Base-by-base conservation (phyloP, 73 alveolate genomes). In the Tetrahymena thermophila region DNA sequence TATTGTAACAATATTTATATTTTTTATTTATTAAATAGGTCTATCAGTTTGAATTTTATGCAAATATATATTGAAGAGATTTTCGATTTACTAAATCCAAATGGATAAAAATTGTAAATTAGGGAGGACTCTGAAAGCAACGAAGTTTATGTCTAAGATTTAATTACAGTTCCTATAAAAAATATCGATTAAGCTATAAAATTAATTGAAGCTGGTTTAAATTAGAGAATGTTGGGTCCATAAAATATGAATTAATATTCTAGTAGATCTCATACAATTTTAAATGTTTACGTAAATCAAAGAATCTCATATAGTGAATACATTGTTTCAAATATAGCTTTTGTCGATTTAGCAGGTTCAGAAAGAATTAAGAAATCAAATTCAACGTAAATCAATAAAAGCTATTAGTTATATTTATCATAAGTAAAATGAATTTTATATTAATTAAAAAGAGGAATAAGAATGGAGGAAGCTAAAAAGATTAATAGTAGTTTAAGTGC, bases 401-500 rank as follows among this genome's bases (percentile, higher is more conserved):
- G 14, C 9, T 9, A 71, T 71, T 71, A 28, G 4, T 28, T 28
- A 1, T 71, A 23, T 28, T 28, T n/a, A 71, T 28, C 1, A 17
- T n/a, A 23, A 2, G 4, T 13, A 17, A 25, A n/a, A n/a, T 71
- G 6, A 25, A 71, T 3, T 25, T 71, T 25, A 25, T 13, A 71
- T 28, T 28, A 71, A 71, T 71, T 23, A 56, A 10, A 25, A 71
- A 71, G 89, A 98, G 99, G 99, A 21, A 58, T 99, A 95, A 97
- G 99, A 96, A 97, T 98, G 84, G 99, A 98, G 89, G 99, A 99
- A 96, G 99, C 99, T 35, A 98, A 99, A 93, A 98, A 97, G 94
- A 99, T 99, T 94, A 99, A 99, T 97, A 98, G 99, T 95, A 96
- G 99, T 34, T 98, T 99, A 84, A 97, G 99, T 94, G 99, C 99